phyloP scores from a whole-genome alignment of 2,329 filamentous ascomycete genomes.

The Ascochyta pisi region DNA sequence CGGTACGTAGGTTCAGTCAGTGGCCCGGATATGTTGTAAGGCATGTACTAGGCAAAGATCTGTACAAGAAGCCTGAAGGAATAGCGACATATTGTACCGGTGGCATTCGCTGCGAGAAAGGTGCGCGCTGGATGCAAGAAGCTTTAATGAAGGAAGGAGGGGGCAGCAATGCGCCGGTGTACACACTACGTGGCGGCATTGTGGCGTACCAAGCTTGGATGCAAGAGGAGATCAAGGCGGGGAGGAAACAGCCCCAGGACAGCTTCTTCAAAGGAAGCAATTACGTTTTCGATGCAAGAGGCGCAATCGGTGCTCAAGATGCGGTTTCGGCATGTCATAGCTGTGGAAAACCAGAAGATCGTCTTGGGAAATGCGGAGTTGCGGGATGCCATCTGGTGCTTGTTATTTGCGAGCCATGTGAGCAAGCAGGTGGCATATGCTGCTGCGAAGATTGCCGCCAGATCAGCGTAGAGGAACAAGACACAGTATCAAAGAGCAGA shows the following conservation, averaged over 20 bases:
- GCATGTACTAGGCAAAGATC: conserved; percentile 23
- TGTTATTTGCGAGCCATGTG: conserved; percentile 27
- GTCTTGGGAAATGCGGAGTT: conserved; percentile 26
- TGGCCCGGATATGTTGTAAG: conserved; percentile 32
- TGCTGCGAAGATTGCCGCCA: conserved; percentile 29
- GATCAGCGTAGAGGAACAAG: not conserved
- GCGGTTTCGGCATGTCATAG: conserved; percentile 27
- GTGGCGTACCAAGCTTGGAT: conserved; percentile 35
- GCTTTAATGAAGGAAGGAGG: conserved; percentile 11
- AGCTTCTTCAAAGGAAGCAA: conserved; percentile 34
- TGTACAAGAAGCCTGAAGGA: conserved; percentile 16
- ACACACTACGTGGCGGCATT: conserved; percentile 31
- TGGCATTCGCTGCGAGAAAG: conserved; percentile 35
- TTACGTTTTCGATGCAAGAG: conserved; percentile 36
- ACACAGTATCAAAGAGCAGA: not conserved
- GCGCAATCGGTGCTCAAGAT: conserved; percentile 23
- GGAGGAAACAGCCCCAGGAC: conserved; percentile 24
- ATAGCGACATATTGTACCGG: conserved; percentile 36
- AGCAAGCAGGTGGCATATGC: conserved; percentile 11
- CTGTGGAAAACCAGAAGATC: conserved; percentile 21
- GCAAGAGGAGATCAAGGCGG: conserved; percentile 23
- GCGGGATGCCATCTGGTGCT: conserved; percentile 30
- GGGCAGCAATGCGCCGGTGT: conserved; percentile 15
- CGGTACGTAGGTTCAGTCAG: conserved; percentile 33
- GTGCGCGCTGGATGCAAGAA: conserved; percentile 37